These are phyloP conservation scores for Juncus inflexus DNA, from an alignment of 176 grass and related monocot species.

Conservation along the genomic window DNA sequence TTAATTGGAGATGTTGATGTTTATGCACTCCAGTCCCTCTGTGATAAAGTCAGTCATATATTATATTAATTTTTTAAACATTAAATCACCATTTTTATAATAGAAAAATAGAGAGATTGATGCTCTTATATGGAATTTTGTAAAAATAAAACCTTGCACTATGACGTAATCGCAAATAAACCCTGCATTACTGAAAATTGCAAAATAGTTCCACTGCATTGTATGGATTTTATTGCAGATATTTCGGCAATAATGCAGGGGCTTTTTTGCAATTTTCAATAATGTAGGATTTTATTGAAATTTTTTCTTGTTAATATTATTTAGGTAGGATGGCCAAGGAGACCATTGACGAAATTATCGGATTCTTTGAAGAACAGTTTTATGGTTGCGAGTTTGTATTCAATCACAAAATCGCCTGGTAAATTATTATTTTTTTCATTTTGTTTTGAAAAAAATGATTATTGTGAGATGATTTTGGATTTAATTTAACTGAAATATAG, in stretches of 20 bases:
- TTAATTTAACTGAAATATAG: constrained; percentile 54
- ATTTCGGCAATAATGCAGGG: too few relatives aligned
- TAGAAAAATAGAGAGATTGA: background rate
- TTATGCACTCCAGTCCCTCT: constrained; percentile 80
- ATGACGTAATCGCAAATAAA: constrained; percentile 12
- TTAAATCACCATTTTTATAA: constrained; percentile 1
- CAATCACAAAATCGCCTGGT: constrained; percentile 42
- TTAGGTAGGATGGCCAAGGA: constrained; percentile 96
- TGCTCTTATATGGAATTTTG: background rate
- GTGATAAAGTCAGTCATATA: constrained; percentile 58
- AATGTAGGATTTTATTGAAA: too few relatives aligned
- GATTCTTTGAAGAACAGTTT: constrained; percentile 95
- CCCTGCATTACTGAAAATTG: background rate
- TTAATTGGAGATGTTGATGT: constrained; percentile 76
- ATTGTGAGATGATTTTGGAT: constrained; percentile 1
- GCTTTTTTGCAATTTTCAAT: too few relatives aligned
- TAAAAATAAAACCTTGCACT: background rate
- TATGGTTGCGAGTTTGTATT: constrained; percentile 85
- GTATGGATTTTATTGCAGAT: too few relatives aligned
- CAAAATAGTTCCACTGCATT: background rate
- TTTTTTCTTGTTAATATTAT: background rate
- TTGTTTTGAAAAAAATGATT: background rate
- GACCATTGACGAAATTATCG: constrained; percentile 83
- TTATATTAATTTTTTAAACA: background rate
- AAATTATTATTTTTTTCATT: constrained; percentile 11